Base-by-base conservation (phyloP, 352 stramenopile genomes). In the Phytophthora hibernalis region DNA sequence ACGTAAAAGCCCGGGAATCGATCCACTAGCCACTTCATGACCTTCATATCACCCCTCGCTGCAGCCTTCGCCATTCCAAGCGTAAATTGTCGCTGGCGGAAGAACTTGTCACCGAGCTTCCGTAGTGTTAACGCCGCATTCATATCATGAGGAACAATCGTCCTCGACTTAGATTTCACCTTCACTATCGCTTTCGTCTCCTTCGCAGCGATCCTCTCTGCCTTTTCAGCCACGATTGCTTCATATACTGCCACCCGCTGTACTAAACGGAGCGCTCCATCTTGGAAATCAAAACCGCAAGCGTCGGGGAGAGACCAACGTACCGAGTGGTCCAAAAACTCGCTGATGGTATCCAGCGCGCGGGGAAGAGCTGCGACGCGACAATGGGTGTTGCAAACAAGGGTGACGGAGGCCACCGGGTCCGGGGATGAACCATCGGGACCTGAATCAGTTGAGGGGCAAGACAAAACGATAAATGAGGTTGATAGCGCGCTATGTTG, bases 1-100 rank as follows among this genome's bases (percentile, higher is more conserved):
- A 77, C 68, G 38, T 69, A 80, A 33, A 69, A 77, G 0, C 47
- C 64, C 31, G 72, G 56, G 54, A 72, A 75, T n/a, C 62, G 53
- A 0, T 43, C 40, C 0, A 74, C 54, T 2, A 81, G 51, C 73
- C 69, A 76, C 48, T 68, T 65, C 24, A 81, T 56, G 26, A 82
- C 30, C 7, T 51, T 33, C 56, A 80, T 59, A n/a, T 72, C 28
- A 3, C 73, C 70, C 48, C 71, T 61, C 3, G 61, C 65, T 9
- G 73, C 67, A 2, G 73, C 73, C n/a, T 63, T 52, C 12, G 61
- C 56, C 70, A 76, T 70, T 13, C 43, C 62, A 15, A 70, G 37
- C 13, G 74, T 79, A 47, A 77, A 73, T 30, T 54, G 57, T 42
- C 65, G 53, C 51, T 77, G 72, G 4, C 47, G 47, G 33, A 61